phyloP scores from a whole-genome alignment of 805 yeast species.

The Wickerhamiella dianesei region DNA sequence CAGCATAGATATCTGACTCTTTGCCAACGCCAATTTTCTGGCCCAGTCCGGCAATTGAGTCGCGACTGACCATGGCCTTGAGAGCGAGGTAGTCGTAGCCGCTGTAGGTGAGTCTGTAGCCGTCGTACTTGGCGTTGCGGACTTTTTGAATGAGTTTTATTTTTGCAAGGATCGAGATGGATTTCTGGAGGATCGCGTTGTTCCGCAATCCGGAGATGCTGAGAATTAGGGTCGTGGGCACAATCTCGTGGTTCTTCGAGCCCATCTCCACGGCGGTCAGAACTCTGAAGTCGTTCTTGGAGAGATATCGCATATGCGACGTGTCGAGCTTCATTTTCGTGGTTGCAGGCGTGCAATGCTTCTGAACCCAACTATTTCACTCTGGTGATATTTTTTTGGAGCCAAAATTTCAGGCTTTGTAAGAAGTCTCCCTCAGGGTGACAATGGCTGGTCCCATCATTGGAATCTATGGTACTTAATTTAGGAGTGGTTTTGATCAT shows the following conservation, averaged over 20 bases:
- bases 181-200: slow-evolving; percentile 59
- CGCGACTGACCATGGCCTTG: slow-evolving; percentile 64
- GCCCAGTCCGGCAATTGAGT: slow-evolving; percentile 65
- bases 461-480: too few relatives aligned
- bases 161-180: slow-evolving; percentile 79
- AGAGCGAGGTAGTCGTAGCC: slow-evolving; percentile 91
- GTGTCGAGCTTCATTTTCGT: slow-evolving; percentile 74
- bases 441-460: too few relatives aligned
- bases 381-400: not conserved
- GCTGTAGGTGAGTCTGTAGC: slow-evolving; percentile 72
- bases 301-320: slow-evolving; percentile 82
- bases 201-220: slow-evolving; percentile 67
- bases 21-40: slow-evolving; percentile 91
- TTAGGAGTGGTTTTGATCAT: too few relatives aligned
- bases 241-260: slow-evolving; percentile 84
- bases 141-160: slow-evolving; percentile 60
- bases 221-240: slow-evolving; percentile 75
- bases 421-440: too few relatives aligned
- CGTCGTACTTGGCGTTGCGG: slow-evolving; percentile 90
- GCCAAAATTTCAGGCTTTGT: too few relatives aligned
- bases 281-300: slow-evolving; percentile 81
- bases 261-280: slow-evolving; percentile 78
- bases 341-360: not conserved
- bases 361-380: not conserved
- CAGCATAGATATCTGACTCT: slow-evolving; percentile 88